These are phyloP conservation scores for Neonectria magnoliae DNA, from an alignment of 2,329 filamentous ascomycete genomes.

Conservation along the genomic window DNA sequence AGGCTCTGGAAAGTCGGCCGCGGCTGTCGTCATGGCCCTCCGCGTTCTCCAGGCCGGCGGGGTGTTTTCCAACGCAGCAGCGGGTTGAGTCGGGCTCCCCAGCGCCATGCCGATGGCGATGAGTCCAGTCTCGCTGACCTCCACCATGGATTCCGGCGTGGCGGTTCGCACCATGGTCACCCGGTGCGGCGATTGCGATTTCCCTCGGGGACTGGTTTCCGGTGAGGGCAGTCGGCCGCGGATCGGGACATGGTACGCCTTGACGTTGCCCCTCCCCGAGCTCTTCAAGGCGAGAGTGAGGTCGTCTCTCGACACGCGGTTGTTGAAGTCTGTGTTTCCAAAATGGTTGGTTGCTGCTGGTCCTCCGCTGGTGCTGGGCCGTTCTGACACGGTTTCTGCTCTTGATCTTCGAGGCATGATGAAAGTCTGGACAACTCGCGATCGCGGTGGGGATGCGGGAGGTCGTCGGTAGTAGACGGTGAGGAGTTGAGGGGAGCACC, in stretches of 20 bases:
- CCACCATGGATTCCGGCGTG: conserved; percentile 56
- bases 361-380: conserved; percentile 40
- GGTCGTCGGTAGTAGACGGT: conserved; percentile 36
- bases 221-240: conserved; percentile 56
- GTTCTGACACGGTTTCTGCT: conserved; percentile 37
- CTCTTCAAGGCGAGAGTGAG: conserved; percentile 45
- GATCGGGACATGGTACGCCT: conserved; percentile 53
- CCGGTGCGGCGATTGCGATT: conserved; percentile 40
- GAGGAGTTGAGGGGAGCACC: conserved; percentile 24
- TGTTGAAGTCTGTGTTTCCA: conserved; percentile 41
- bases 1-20: conserved; percentile 28
- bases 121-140: conserved; percentile 42
- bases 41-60: conserved; percentile 45
- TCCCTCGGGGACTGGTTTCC: conserved; percentile 51
- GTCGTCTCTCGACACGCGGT: conserved; percentile 58
- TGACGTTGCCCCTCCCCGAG: conserved; percentile 47
- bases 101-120: conserved; percentile 76
- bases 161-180: conserved; percentile 51
- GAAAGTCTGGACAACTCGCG: conserved; percentile 25
- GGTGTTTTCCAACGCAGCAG: conserved; percentile 27
- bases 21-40: conserved; percentile 39
- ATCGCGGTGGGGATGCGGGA: conserved; percentile 24
- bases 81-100: conserved; percentile 70
- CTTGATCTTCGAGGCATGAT: conserved; percentile 40
- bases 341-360: conserved; percentile 27